These are phyloP conservation scores for Tolypocladium paradoxum DNA, from an alignment of 2,329 filamentous ascomycete species.

Conservation along the genomic window DNA sequence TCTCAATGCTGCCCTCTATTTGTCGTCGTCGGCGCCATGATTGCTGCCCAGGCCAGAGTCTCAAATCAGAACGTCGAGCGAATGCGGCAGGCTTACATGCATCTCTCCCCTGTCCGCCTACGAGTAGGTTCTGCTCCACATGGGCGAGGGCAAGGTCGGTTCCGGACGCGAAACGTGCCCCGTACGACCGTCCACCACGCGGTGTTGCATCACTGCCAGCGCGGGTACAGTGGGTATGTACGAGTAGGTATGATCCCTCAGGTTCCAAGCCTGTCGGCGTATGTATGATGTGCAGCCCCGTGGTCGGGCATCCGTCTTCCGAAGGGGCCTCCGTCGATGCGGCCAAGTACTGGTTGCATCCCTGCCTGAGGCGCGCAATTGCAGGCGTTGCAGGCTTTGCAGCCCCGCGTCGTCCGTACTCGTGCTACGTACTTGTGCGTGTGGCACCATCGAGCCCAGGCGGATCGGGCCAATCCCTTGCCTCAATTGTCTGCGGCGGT, in stretches of 20 bases:
- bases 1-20: neutral
- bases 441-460: neutral
- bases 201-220: neutral
- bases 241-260: neutral
- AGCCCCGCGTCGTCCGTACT: too few relatives aligned
- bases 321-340: neutral
- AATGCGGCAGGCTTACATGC: neutral
- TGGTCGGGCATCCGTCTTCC: neutral
- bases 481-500: neutral
- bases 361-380: too few relatives aligned
- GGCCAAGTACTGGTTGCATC: too few relatives aligned
- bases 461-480: neutral
- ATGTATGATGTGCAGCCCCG: neutral
- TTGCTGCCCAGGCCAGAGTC: neutral
- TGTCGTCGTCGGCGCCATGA: neutral
- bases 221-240: neutral
- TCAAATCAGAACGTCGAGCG: neutral
- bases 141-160: neutral
- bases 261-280: neutral
- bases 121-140: neutral
- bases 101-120: neutral
- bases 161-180: neutral
- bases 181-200: neutral
- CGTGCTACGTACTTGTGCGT: too few relatives aligned
- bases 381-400: too few relatives aligned